A percentile compares a stretch with the other conserved stretches of the same genome.
These are phyloP conservation scores for Striga asiatica DNA, from an alignment of 257 asterid species.

Conservation along the genomic window DNA sequence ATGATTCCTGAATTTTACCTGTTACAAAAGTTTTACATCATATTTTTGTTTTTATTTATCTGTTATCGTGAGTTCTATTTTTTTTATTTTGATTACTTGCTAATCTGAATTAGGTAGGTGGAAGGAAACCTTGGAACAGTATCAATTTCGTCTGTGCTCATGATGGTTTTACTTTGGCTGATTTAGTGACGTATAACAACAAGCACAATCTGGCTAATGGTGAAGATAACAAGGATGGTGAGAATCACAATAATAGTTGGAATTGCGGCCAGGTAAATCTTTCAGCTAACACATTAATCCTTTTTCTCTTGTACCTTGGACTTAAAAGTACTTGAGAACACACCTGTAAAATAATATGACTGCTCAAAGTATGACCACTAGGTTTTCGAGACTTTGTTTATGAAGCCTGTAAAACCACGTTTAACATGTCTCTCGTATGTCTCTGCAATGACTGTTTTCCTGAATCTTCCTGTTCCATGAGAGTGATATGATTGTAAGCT, in stretches of 20 bases:
- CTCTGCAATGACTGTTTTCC: neutral
- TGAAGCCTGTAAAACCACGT: conserved; percentile 4
- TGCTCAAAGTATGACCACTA: neutral
- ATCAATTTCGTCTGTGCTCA: conserved; percentile 85
- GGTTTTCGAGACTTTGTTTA: neutral
- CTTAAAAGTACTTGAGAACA: conserved; percentile 10
- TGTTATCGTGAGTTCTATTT: neutral
- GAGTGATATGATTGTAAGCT: neutral
- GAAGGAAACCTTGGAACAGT: conserved; percentile 97
- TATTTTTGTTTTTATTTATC: neutral
- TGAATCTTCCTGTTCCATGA: neutral
- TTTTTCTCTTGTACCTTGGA: conserved; percentile 3
- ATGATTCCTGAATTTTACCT: conserved; percentile 9
- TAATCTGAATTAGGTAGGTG: conserved; percentile 68
- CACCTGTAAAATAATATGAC: neutral
- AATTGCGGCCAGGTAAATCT: conserved; percentile 80
- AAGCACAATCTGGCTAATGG: conserved; percentile 92
- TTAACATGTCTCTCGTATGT: neutral
- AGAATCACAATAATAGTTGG: conserved; percentile 96
- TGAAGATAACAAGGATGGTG: conserved; percentile 93
- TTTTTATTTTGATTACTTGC: conserved; percentile 1
- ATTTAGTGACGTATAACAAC: conserved; percentile 78
- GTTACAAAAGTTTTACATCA: neutral
- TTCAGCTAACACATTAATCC: neutral
- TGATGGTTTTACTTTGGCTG: conserved; percentile 97